phyloP scores from a whole-genome alignment of 2,329 filamentous ascomycete species.

The Fusarium vanettenii region DNA sequence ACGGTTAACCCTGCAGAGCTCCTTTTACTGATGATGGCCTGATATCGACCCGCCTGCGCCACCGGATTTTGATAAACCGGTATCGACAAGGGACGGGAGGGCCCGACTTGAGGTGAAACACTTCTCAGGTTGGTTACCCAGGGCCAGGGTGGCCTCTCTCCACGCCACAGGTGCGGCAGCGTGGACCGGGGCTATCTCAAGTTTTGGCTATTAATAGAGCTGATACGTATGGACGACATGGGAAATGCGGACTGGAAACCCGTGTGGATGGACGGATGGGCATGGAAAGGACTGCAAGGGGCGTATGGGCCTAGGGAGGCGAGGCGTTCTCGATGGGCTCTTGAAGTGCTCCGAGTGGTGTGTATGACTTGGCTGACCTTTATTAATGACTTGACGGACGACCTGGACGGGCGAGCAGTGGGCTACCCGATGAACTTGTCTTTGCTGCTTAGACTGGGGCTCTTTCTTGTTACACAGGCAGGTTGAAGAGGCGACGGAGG shows the following conservation, averaged over 20 bases:
- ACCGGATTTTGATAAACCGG: background rate
- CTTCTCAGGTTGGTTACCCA: background rate
- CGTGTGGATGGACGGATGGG: background rate
- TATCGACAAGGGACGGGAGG: background rate
- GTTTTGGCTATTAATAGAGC: background rate
- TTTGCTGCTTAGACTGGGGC: slow-evolving; percentile 41
- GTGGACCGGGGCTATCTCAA: background rate
- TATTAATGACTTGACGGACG: slow-evolving; percentile 35
- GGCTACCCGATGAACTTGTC: slow-evolving; percentile 31
- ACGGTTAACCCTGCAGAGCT: slow-evolving; percentile 3
- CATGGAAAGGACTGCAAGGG: background rate
- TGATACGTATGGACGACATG: background rate
- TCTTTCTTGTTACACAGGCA: slow-evolving; percentile 25
- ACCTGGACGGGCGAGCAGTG: slow-evolving; percentile 34
- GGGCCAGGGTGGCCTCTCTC: background rate
- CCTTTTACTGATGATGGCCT: background rate
- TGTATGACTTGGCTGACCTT: slow-evolving; percentile 32
- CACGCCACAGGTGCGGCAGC: background rate
- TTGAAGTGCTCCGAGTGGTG: background rate
- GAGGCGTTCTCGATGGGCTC: background rate
- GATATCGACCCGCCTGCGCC: background rate
- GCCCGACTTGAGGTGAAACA: slow-evolving; percentile 17
- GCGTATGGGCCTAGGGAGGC: background rate
- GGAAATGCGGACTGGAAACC: background rate
- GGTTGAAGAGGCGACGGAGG: slow-evolving; percentile 30